These are phyloP conservation scores for Parachlorella kessleri DNA, from an alignment of 139 green algal species.

Conservation along the genomic window DNA sequence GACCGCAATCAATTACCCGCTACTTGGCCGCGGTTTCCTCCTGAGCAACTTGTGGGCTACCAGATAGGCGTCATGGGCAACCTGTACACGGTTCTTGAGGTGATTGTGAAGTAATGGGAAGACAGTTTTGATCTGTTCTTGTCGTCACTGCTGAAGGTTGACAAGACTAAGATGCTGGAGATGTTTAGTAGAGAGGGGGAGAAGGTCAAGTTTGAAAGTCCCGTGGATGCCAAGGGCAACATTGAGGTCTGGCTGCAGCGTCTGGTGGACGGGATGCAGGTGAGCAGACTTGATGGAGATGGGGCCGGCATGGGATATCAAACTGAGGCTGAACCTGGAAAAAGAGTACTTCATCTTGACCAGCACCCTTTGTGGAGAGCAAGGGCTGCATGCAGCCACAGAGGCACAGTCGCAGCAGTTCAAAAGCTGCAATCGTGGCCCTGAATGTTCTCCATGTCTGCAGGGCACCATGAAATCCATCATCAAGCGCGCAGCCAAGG, in stretches of 20 bases:
- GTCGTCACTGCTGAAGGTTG: slow-evolving; percentile 21
- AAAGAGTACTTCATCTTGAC: no score
- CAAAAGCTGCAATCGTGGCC: no score
- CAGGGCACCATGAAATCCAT: slow-evolving; percentile 80
- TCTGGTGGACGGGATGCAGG: slow-evolving; percentile 94
- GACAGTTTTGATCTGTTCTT: no score
- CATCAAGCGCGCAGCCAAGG: slow-evolving; percentile 77
- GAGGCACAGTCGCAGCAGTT: no score
- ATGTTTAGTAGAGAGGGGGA: slow-evolving; percentile 92
- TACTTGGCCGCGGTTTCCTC: no score
- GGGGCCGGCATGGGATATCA: neutral
- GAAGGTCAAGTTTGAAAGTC: slow-evolving; percentile 61
- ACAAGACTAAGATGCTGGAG: slow-evolving; percentile 90
- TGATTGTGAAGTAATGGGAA: no score
- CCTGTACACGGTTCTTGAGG: no score
- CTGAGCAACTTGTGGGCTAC: no score
- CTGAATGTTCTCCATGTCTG: slow-evolving; percentile 2
- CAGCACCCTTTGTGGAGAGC: no score
- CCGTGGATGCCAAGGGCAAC: slow-evolving; percentile 83
- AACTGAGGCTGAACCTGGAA: neutral
- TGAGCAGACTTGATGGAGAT: neutral
- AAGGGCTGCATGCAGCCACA: no score
- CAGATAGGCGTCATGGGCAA: no score
- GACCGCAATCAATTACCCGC: no score
- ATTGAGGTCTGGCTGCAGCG: slow-evolving; percentile 96